Evolutionary conservation across 352 stramenopile species (phyloP), one percentile per base, ranked within the genome.

Genomic region (Phytopythium litorale): DNA sequence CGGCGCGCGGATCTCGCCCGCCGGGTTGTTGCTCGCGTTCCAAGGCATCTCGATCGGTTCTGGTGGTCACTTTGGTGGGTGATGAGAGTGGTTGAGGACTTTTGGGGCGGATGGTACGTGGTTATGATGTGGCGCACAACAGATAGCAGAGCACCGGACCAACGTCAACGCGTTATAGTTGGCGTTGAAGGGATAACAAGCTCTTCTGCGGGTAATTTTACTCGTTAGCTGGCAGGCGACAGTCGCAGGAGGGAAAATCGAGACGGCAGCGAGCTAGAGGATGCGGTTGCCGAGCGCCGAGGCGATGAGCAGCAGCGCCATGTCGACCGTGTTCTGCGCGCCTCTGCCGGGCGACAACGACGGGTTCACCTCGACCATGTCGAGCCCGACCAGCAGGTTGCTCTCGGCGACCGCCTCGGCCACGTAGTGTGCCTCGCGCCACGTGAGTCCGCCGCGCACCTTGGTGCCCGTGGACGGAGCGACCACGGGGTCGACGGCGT

Each of bases 281-380:
- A 98, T 97, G 60, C 86, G 83, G 64, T 98, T 97, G 53, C 94
- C 94, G 51, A 98, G 83, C 30, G 97, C 84, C 56, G 92, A 98
- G 21, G 86, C 93, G 55, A 98, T 92, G 40, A 99, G 79, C 63
- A 97, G 73, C 56, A 98, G 68, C 52, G 90, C 94, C 69, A 99
- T 88, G 70, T 98, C 92, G 60, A 98, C 81, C 6, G 96, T 99
- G 70, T 96, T 88, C 58, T 90, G 78, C 25, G 91, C 93, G 13
- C 93, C 94, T 35, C 82, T 68, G 25, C 84, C 92, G 30, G 96
- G 83, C 7, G 92, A 89, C 55, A 99, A 75, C 54, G 70, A 92
- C 40, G 91, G 81, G 78, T 98, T 99, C n/a, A 99, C 78, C 76
- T 99, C 96, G 7, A 99, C 96, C 78, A 99, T 97, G 71, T 99